Conservation (phyloP, 2,329 filamentous ascomycete genomes). For the Calonectria pauciramosa region DNA sequence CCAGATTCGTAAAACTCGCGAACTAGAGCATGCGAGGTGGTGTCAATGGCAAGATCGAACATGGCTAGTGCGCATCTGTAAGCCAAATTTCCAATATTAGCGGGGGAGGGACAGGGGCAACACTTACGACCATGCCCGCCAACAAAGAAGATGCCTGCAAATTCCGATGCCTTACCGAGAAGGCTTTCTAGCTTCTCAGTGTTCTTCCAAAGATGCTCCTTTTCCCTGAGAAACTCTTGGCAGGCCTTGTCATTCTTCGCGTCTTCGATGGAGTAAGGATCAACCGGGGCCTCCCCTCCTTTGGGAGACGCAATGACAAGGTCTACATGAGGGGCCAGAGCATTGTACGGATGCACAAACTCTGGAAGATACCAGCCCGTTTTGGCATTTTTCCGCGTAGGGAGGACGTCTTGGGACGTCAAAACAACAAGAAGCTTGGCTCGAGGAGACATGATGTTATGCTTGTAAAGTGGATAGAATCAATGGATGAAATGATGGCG, state of each 20-base stretch:
- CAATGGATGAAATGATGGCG: neutral
- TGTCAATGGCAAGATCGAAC: constrained; percentile 11
- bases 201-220: constrained; percentile 4
- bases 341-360: constrained; percentile 11
- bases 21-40: neutral
- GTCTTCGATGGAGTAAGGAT: constrained; percentile 10
- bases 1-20: constrained; percentile 23
- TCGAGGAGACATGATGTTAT: neutral
- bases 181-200: constrained; percentile 10
- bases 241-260: neutral
- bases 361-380: constrained; percentile 9
- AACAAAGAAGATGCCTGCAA: constrained; percentile 5
- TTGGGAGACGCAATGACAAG: neutral
- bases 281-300: neutral
- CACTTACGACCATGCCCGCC: constrained; percentile 15
- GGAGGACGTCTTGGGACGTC: neutral
- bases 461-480: neutral
- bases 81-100: neutral
- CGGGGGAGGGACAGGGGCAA: neutral
- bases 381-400: neutral
- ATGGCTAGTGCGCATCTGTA: neutral
- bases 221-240: neutral
- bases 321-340: neutral
- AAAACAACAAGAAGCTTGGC: neutral
- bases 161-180: constrained; percentile 9